Conservation (phyloP, 805 yeast species). For the Metschnikowia sp. region DNA sequence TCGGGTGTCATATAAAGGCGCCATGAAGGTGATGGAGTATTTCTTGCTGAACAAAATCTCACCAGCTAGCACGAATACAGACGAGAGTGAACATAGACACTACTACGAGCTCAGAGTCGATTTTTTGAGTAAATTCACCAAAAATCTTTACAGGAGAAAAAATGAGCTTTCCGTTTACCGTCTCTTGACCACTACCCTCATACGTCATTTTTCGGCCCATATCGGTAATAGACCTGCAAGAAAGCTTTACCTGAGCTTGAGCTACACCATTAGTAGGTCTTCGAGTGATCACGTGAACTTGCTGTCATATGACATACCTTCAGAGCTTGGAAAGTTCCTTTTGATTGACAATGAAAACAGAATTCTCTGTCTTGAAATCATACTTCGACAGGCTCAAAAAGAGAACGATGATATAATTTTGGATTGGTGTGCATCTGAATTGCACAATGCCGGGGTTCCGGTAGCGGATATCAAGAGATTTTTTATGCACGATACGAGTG, state of each 20-base stretch:
- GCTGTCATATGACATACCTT: conserved; percentile 20
- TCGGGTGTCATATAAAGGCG: conserved; percentile 24
- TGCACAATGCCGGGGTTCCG: conserved; percentile 25
- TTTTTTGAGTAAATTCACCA: conserved; percentile 1
- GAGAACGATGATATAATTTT: conserved; percentile 23
- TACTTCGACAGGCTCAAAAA: conserved; percentile 22
- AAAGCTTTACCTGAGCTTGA: conserved; percentile 14
- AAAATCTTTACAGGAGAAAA: conserved; percentile 1
- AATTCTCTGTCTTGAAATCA: conserved; percentile 19
- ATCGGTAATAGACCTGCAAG: conserved; percentile 22
- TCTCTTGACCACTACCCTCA: conserved; percentile 18
- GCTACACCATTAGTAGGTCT: conserved; percentile 7
- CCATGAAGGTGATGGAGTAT: conserved; percentile 20
- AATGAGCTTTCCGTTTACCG: conserved; percentile 1
- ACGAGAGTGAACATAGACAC: not conserved
- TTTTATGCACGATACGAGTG: not conserved
- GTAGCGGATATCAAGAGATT: conserved; percentile 8
- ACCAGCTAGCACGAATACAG: not conserved
- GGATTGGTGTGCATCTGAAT: conserved; percentile 31
- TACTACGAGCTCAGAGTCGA: not conserved
- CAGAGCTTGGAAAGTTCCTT: conserved; percentile 17
- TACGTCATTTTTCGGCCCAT: conserved; percentile 17
- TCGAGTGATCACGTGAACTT: conserved; percentile 15
- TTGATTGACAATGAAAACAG: conserved; percentile 14
- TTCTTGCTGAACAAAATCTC: conserved; percentile 1